Conservation (phyloP, 257 asterid genomes). For the Leonotis leonurus region DNA sequence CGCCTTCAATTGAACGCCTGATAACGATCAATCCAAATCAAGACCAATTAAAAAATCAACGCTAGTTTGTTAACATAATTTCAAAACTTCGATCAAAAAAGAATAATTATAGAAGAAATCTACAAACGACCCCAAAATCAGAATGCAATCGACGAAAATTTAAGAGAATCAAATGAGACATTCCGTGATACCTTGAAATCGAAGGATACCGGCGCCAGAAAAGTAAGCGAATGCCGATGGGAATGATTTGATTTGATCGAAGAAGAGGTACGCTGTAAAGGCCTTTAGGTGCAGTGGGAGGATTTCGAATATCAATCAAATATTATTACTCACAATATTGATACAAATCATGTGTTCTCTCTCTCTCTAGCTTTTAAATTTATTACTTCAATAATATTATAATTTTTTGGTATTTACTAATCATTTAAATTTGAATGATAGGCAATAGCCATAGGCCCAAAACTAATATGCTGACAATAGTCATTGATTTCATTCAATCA, state of each 20-base stretch:
- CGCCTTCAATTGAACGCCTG: constrained; percentile 18
- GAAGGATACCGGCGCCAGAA: background rate
- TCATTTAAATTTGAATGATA: no score
- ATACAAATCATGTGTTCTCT: no score
- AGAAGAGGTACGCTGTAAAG: background rate
- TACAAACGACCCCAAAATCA: background rate
- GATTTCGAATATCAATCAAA: no score
- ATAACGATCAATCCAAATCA: background rate
- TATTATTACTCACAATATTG: background rate
- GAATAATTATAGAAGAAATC: background rate
- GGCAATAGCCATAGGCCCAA: no score
- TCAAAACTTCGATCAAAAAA: background rate
- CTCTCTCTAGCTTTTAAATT: no score
- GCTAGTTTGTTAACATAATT: background rate
- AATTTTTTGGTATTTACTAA: no score
- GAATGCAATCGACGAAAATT: background rate
- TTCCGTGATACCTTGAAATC: constrained; percentile 2
- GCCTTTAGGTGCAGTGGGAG: background rate
- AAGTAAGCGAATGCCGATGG: constrained; percentile 1
- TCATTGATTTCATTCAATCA: no score
- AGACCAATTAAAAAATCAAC: background rate
- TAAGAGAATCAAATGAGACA: background rate
- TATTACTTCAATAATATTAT: no score
- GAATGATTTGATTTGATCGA: constrained; percentile 1
- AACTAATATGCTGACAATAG: no score